Conservation (phyloP, 2,329 filamentous ascomycete species). For the Ophiostoma sp. region DNA sequence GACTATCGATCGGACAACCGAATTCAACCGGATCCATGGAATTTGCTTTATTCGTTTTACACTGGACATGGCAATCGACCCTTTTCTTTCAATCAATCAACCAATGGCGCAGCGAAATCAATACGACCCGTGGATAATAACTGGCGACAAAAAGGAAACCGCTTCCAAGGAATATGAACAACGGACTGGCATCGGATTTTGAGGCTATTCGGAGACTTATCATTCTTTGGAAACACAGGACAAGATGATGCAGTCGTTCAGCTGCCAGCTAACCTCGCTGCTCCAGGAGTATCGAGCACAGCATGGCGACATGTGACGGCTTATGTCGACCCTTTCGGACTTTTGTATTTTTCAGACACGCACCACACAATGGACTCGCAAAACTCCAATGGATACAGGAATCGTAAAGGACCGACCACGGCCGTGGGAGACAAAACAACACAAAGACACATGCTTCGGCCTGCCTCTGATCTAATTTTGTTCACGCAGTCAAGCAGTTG, state of each 20-base stretch:
- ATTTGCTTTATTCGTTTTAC: neutral
- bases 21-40: neutral
- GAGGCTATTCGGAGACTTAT: conserved; percentile 2
- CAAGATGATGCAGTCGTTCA: conserved; percentile 18
- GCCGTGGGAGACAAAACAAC: neutral
- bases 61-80: neutral
- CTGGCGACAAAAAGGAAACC: neutral
- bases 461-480: conserved; percentile 14
- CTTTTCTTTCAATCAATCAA: neutral
- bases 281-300: neutral
- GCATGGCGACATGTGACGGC: conserved; percentile 7
- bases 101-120: no score
- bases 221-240: conserved; percentile 23
- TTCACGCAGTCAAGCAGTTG: conserved; percentile 4
- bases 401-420: conserved; percentile 1
- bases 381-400: neutral
- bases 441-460: neutral
- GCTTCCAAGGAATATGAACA: neutral
- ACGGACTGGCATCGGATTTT: neutral
- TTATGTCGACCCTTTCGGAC: neutral
- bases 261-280: conserved; percentile 3
- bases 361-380: neutral
- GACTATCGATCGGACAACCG: neutral
- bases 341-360: neutral
- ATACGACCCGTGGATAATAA: neutral